phyloP scores from a whole-genome alignment of 2,329 filamentous ascomycete genomes.

The Diaporthe helianthi region DNA sequence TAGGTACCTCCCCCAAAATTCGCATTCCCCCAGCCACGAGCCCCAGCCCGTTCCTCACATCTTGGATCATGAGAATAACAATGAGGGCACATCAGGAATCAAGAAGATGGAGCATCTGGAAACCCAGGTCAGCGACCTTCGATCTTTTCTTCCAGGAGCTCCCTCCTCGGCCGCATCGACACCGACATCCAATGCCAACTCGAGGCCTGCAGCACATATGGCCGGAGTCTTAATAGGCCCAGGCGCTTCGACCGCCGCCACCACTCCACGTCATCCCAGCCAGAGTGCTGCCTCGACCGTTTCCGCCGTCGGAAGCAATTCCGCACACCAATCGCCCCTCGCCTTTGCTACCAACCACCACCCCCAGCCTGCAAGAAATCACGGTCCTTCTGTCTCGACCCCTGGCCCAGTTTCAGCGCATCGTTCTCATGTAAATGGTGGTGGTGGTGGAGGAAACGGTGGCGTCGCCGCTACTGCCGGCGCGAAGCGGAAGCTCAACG shows the following conservation, averaged over 20 bases:
- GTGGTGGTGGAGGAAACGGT: not conserved
- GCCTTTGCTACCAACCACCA: constrained; percentile 37
- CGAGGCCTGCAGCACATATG: constrained; percentile 8
- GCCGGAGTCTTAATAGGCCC: constrained; percentile 33
- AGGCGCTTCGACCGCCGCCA: constrained; percentile 35
- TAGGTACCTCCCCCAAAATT: constrained; percentile 2
- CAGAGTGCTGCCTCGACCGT: constrained; percentile 37
- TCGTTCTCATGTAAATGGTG: not conserved
- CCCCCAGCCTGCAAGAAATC: constrained; percentile 36
- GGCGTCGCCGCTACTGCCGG: constrained; percentile 27
- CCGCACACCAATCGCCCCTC: constrained; percentile 46
- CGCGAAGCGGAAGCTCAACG: constrained; percentile 48
- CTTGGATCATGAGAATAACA: constrained; percentile 24
- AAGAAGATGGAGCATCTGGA: constrained; percentile 60
- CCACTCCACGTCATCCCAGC: constrained; percentile 40
- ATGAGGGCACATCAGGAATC: constrained; percentile 12
- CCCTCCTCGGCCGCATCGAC: constrained; percentile 36
- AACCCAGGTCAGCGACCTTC: constrained; percentile 61
- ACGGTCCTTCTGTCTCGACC: constrained; percentile 5
- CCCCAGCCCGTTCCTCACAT: constrained; percentile 12
- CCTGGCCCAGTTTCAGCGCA: not conserved
- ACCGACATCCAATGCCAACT: constrained; percentile 9
- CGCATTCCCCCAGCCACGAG: constrained; percentile 6
- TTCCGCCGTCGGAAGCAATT: constrained; percentile 57
- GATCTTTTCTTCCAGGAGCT: constrained; percentile 52